phyloP scores from a whole-genome alignment of 2,329 filamentous ascomycete genomes.

The Ophiostoma quercus region DNA sequence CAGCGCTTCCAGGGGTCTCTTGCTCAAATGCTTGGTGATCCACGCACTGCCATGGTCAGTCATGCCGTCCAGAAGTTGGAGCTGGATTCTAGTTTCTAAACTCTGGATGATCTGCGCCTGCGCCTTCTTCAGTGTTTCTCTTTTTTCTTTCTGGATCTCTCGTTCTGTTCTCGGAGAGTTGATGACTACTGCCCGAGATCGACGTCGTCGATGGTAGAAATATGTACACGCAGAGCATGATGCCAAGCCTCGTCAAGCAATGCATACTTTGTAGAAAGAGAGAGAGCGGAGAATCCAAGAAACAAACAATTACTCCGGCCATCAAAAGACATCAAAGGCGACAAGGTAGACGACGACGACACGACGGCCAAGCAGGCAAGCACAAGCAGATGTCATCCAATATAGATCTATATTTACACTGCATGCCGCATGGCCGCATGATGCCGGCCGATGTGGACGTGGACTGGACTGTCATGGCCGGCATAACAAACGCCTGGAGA shows the following conservation, averaged over 20 bases:
- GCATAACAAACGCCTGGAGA: background rate
- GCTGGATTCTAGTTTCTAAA: background rate
- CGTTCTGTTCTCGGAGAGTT: background rate
- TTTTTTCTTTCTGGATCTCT: background rate
- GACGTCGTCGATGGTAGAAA: background rate
- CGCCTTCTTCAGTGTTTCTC: background rate
- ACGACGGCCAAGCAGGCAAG: too few relatives aligned
- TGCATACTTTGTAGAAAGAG: too few relatives aligned
- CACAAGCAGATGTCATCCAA: background rate
- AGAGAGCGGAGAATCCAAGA: background rate
- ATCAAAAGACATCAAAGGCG: too few relatives aligned
- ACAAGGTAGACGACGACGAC: background rate
- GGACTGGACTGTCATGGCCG: background rate
- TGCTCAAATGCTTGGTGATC: too few relatives aligned
- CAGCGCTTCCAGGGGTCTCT: too few relatives aligned
- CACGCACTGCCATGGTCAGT: too few relatives aligned
- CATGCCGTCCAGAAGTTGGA: too few relatives aligned
- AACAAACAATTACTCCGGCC: background rate
- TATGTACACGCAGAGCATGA: too few relatives aligned
- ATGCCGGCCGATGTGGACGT: too few relatives aligned
- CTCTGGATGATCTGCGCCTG: background rate
- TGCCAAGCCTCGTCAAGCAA: too few relatives aligned
- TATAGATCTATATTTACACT: background rate
- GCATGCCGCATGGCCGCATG: background rate
- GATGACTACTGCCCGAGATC: background rate